These are phyloP conservation scores for Pyrenopolyporus hunteri DNA, from an alignment of 495 filamentous ascomycete species.

Conservation along the genomic window DNA sequence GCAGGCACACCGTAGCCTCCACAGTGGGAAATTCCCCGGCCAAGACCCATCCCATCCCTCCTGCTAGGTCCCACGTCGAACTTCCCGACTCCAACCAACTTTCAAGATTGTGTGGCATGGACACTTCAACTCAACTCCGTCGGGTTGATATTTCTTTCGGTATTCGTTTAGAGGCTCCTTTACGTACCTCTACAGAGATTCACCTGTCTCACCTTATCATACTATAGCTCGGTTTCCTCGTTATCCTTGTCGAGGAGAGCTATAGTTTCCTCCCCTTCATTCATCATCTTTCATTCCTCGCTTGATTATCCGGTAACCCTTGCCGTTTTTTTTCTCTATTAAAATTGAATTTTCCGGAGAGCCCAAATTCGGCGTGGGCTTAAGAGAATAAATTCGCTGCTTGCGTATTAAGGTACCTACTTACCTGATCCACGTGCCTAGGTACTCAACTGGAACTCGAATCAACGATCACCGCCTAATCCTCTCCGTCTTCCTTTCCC, in stretches of 20 bases:
- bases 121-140: no score
- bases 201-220: no score
- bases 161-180: no score
- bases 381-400: background rate
- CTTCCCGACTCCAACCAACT: slow-evolving; percentile 5
- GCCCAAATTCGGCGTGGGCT: background rate
- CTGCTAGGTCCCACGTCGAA: background rate
- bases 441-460: slow-evolving; percentile 8
- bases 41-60: background rate
- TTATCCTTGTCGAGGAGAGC: no score
- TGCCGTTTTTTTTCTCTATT: background rate
- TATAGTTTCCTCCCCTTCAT: no score
- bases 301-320: background rate
- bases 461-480: slow-evolving; percentile 26
- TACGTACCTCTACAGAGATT: no score
- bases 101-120: no score
- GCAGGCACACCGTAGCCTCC: slow-evolving; percentile 7
- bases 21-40: slow-evolving; percentile 10
- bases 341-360: background rate
- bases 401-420: background rate
- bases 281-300: no score
- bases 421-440: slow-evolving; percentile 12
- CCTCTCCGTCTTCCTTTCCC: slow-evolving; percentile 4
- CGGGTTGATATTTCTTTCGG: no score
- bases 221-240: no score